Evolutionary conservation across 345 rosid species (phyloP).

Genomic region (Eucalyptus cloeziana): DNA sequence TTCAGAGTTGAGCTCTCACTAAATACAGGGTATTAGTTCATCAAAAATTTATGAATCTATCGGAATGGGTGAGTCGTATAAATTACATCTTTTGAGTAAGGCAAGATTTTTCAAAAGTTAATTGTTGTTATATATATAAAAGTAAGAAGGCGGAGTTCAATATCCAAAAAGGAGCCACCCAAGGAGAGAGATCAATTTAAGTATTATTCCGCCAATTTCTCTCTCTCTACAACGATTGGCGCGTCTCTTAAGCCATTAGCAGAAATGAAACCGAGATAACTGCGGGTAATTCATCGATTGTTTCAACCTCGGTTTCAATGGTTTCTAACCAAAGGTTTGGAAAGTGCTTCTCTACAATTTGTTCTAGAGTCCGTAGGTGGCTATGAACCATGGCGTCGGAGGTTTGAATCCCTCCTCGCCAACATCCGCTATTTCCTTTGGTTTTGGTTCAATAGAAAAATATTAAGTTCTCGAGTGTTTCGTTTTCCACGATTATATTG

Average conservation of each 20-base stretch:
- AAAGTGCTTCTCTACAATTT: background rate
- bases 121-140: background rate
- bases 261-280: background rate
- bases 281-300: background rate
- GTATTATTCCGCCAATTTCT: background rate
- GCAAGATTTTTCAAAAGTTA: background rate
- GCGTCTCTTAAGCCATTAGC: background rate
- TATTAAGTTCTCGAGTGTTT: background rate
- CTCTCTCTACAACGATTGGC: background rate
- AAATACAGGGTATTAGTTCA: background rate
- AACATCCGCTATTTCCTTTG: no score
- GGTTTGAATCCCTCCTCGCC: no score
- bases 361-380: background rate
- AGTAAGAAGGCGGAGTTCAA: background rate
- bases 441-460: background rate
- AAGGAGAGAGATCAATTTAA: background rate
- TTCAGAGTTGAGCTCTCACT: background rate
- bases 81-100: background rate
- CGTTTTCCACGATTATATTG: background rate
- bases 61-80: accelerated
- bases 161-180: background rate
- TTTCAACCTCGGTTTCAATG: background rate
- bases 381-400: no score
- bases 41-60: background rate
- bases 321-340: background rate